Evolutionary conservation across 208 protist species (phyloP).

Genomic region (Acanthamoeba triangularis): DNA sequence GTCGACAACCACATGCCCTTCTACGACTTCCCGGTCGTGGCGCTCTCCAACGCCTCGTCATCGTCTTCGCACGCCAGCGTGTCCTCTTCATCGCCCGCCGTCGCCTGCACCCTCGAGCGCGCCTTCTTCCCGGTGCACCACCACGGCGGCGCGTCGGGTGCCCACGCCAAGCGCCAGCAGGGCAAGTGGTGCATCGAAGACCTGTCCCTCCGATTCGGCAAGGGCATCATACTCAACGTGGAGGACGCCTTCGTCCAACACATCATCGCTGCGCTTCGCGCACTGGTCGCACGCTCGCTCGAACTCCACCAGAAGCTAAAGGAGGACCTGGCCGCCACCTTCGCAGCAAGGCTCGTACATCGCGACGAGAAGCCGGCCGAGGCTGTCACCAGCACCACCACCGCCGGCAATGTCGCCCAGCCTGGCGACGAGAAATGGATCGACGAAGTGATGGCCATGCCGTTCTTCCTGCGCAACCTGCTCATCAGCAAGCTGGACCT

Average conservation of each 20-base stretch:
- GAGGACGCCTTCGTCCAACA: slow-evolving; percentile 60
- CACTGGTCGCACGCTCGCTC: slow-evolving; percentile 19
- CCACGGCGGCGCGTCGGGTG: background rate
- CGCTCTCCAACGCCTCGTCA: background rate
- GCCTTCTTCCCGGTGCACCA: background rate
- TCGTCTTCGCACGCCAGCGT: background rate
- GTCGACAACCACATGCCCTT: slow-evolving; percentile 68
- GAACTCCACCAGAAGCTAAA: background rate
- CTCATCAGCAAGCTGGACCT: slow-evolving; percentile 59
- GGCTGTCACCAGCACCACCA: background rate
- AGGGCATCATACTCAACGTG: slow-evolving; percentile 30
- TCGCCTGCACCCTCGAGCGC: background rate
- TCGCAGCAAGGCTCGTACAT: background rate
- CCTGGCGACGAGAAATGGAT: slow-evolving; percentile 11
- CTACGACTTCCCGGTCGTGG: slow-evolving; percentile 61
- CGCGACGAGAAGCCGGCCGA: background rate
- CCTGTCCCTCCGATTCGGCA: slow-evolving; percentile 28
- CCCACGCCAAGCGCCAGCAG: background rate
- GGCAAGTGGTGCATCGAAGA: slow-evolving; percentile 58
- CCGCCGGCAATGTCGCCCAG: background rate
- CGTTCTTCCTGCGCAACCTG: slow-evolving; percentile 29
- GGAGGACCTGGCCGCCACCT: background rate
- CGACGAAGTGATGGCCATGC: background rate
- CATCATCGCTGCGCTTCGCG: background rate
- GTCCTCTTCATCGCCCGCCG: background rate